These are phyloP conservation scores for Saccharomyces pastorianus DNA, from an alignment of 1,139 yeast species.

Conservation along the genomic window DNA sequence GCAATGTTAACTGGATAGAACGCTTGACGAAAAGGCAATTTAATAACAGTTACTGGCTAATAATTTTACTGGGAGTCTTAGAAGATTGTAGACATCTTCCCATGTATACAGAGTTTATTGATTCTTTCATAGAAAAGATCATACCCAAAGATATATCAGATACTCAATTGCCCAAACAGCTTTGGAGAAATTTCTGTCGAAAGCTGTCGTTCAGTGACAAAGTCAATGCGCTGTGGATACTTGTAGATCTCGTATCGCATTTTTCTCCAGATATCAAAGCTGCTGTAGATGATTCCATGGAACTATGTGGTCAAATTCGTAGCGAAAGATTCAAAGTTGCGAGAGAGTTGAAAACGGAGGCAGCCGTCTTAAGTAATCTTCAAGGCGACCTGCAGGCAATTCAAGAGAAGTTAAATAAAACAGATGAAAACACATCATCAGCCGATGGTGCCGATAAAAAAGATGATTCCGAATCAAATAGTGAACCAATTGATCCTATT, in stretches of 20 bases:
- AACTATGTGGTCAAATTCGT: slow-evolving; percentile 27
- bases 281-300: slow-evolving; percentile 29
- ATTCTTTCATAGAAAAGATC: slow-evolving; percentile 18
- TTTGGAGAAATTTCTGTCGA: slow-evolving; percentile 30
- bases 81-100: slow-evolving; percentile 32
- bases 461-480: slow-evolving; percentile 1
- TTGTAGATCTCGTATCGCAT: slow-evolving; percentile 27
- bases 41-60: slow-evolving; percentile 81
- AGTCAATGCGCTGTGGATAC: slow-evolving; percentile 24
- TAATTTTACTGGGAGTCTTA: slow-evolving; percentile 64
- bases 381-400: slow-evolving; percentile 2
- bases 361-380: slow-evolving; percentile 9
- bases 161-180: slow-evolving; percentile 25
- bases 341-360: slow-evolving; percentile 18
- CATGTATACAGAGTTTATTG: slow-evolving; percentile 22
- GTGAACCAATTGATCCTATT: neutral
- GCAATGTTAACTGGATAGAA: slow-evolving; percentile 68
- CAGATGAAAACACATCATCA: slow-evolving; percentile 32
- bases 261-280: slow-evolving; percentile 28
- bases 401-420: slow-evolving; percentile 5
- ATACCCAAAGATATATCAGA: slow-evolving; percentile 22
- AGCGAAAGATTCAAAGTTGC: slow-evolving; percentile 29
- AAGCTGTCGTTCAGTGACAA: slow-evolving; percentile 25
- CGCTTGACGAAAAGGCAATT: slow-evolving; percentile 66
- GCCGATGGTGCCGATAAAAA: slow-evolving; percentile 6